Base-by-base conservation (phyloP, 306 rosid genomes). In the Quercus wislizeni region DNA sequence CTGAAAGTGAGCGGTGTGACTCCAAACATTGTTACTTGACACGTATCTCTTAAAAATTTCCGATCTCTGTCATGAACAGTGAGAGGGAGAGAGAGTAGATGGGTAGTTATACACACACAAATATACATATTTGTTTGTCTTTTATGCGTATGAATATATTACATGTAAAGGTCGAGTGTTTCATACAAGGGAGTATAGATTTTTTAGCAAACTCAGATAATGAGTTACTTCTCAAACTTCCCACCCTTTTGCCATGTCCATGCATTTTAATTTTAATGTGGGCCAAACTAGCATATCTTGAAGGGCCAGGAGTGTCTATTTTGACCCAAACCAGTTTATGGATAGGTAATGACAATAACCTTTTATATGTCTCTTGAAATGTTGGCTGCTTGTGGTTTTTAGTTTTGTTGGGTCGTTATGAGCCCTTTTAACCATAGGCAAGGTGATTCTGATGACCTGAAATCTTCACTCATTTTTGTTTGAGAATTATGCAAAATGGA, bases 1-100 rank as follows among this genome's bases (percentile, higher is more conserved):
- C 11, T 27, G 14, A 41, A 35, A 62, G 51, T 73, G 64, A 74
- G 74, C 59, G 67, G 25, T 69, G 69, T 68, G 35, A 31, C 51
- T 57, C 69, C 62, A 54, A 65, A 57, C 62, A 33, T 74, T 51
- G 62, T 49, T 56, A 30, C 75, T 17, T 59, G 58, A 69, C 58
- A 6, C 49, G 9, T 14, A 41, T 33, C 74, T 52, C 51, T 78
- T 38, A 30, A 73, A 62, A 12, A 7, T 71, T 28, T 52, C 21
- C 15, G 25, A 33, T 77, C 74, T 65, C 74, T 30, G 51, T 30
- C 74, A 20, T 69, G 38, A 19, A 35, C 11, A 49, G 43, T 5
- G 31, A 35, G 1, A 23, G 30, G 10, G 18, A 4, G 15, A 63
- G 70, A 64, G 43, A 64, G 20, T 5, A 63, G 10, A 63, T 63